Conservation (phyloP, 1,284 basidiomycete genomes). For the Leccinum griseonigrum region DNA sequence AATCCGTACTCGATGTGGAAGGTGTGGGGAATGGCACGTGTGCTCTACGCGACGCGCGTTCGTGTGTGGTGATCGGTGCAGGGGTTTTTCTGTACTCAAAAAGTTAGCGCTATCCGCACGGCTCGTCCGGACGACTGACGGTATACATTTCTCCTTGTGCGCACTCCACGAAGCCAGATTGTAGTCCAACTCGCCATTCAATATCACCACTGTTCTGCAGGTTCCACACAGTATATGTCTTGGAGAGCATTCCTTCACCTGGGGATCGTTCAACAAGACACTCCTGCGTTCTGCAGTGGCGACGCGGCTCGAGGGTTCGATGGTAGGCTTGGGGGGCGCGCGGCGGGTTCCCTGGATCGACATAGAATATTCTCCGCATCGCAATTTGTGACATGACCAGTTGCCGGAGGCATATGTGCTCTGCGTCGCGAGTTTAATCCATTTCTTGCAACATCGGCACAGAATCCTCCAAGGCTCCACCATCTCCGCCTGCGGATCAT, state of each 20-base stretch:
- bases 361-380: constrained; percentile 32
- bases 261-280: constrained; percentile 56
- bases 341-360: constrained; percentile 18
- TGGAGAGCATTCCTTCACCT: constrained; percentile 46
- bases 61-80: constrained; percentile 23
- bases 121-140: constrained; percentile 35
- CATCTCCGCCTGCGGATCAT: constrained; percentile 49
- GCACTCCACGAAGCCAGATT: constrained; percentile 56
- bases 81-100: constrained; percentile 15
- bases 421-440: constrained; percentile 49
- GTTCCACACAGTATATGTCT: constrained; percentile 47
- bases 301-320: constrained; percentile 53
- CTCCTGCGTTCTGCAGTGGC: constrained; percentile 59
- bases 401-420: constrained; percentile 44
- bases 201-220: constrained; percentile 43
- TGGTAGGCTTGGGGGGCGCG: constrained; percentile 20
- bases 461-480: constrained; percentile 49
- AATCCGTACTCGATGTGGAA: constrained; percentile 19
- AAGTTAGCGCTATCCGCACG: constrained; percentile 10
- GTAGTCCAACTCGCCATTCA: constrained; percentile 51
- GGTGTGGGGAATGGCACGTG: constrained; percentile 13
- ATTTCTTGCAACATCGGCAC: constrained; percentile 59
- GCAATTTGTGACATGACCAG: constrained; percentile 52
- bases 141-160: constrained; percentile 52
- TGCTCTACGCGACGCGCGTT: constrained; percentile 13